phyloP scores from a whole-genome alignment of 306 rosid genomes.

The Prosopis cineraria region DNA sequence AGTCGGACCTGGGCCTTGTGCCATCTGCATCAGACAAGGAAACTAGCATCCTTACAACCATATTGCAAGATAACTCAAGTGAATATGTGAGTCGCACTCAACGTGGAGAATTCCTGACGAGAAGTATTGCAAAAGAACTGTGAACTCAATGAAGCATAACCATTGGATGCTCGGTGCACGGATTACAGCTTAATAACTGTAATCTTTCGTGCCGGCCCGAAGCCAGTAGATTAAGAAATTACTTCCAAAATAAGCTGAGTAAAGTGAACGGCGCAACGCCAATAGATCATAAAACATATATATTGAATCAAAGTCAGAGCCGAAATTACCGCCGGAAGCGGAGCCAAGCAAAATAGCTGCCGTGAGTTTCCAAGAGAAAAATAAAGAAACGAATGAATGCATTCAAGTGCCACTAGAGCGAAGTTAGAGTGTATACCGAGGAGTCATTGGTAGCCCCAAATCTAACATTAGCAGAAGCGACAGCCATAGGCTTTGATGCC shows the following conservation, averaged over 20 bases:
- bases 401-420: not conserved
- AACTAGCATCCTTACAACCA: slow-evolving; percentile 1
- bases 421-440: slow-evolving; percentile 46
- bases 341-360: not conserved
- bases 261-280: not conserved
- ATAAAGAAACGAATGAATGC: slow-evolving; percentile 1
- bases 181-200: not conserved
- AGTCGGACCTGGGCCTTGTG: slow-evolving; percentile 42
- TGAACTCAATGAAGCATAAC: not conserved
- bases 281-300: slow-evolving; percentile 7
- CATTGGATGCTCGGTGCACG: not conserved
- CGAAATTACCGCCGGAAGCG: not conserved
- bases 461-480: slow-evolving; percentile 56
- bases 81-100: no score
- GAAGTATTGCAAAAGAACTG: not conserved
- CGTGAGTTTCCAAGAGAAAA: not conserved
- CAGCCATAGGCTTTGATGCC: slow-evolving; percentile 73
- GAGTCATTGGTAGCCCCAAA: slow-evolving; percentile 50
- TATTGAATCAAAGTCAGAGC: slow-evolving; percentile 22
- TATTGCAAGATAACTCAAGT: no score
- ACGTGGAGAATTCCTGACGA: not conserved
- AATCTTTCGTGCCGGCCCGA: not conserved
- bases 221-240: not conserved
- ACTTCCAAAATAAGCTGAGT: not conserved
- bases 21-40: slow-evolving; percentile 42